These are phyloP conservation scores for Huiozyma naganishii DNA, from an alignment of 805 yeast species.

Conservation along the genomic window DNA sequence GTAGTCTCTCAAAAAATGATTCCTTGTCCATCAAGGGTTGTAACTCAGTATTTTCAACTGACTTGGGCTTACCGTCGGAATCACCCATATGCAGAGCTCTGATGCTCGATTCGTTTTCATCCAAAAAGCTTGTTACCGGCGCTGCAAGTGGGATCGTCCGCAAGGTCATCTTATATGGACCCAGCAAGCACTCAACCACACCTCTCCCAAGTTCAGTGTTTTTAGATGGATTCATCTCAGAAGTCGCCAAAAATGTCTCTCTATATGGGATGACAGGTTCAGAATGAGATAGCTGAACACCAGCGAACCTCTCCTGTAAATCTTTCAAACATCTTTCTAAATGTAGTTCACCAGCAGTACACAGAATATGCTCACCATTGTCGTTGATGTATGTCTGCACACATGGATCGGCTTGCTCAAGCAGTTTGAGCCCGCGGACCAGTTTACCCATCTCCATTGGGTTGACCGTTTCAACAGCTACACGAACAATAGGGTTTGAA, in stretches of 20 bases:
- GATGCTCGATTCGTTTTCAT: slow-evolving; percentile 36
- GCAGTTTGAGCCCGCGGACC: slow-evolving; percentile 64
- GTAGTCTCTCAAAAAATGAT: slow-evolving; percentile 28
- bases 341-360: slow-evolving; percentile 95
- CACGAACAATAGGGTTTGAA: slow-evolving; percentile 86
- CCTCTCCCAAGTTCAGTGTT: slow-evolving; percentile 40
- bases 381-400: slow-evolving; percentile 79
- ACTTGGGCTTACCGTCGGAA: slow-evolving; percentile 6
- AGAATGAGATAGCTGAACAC: slow-evolving; percentile 73
- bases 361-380: slow-evolving; percentile 84
- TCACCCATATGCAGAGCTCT: slow-evolving; percentile 12
- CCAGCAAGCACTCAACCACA: slow-evolving; percentile 39
- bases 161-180: slow-evolving; percentile 34
- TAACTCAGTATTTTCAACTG: neutral
- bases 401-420: slow-evolving; percentile 90
- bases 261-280: slow-evolving; percentile 92
- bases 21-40: slow-evolving; percentile 4
- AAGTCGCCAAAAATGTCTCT: slow-evolving; percentile 56
- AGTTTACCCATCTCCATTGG: slow-evolving; percentile 69
- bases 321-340: slow-evolving; percentile 91
- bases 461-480: slow-evolving; percentile 89
- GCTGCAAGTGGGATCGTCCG: slow-evolving; percentile 46
- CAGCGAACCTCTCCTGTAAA: slow-evolving; percentile 82
- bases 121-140: slow-evolving; percentile 38
- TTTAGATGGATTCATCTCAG: slow-evolving; percentile 43